Evolutionary conservation across 768 basidiomycete species (phyloP).

Genomic region (Leccinum pellstonianum): DNA sequence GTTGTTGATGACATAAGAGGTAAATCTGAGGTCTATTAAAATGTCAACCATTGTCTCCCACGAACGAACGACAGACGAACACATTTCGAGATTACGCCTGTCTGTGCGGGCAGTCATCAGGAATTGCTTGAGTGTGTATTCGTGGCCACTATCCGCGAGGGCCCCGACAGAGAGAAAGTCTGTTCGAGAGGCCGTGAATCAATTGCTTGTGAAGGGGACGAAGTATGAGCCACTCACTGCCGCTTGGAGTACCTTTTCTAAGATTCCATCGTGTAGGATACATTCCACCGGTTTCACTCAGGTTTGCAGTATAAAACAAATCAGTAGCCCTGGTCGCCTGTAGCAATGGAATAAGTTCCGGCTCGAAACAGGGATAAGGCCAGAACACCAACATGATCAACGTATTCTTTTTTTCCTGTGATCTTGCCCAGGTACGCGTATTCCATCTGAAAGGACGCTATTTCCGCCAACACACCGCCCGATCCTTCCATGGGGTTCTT

Average conservation of each 20-base stretch:
- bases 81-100: conserved; percentile 61
- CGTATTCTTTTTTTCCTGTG: conserved; percentile 67
- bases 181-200: background rate
- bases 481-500: background rate
- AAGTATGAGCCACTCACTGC: conserved; percentile 39
- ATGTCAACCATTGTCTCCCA: background rate
- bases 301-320: conserved; percentile 45
- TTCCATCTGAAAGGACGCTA: conserved; percentile 78
- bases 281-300: conserved; percentile 54
- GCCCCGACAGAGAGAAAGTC: conserved; percentile 58
- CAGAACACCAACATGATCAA: conserved; percentile 43
- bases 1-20: conserved; percentile 58
- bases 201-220: background rate
- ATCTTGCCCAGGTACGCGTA: conserved; percentile 80
- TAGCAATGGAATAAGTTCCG: background rate
- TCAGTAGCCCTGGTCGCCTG: conserved; percentile 52
- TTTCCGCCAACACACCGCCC: conserved; percentile 64
- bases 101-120: conserved; percentile 64
- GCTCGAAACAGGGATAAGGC: background rate
- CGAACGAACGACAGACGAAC: conserved; percentile 38
- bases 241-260: conserved; percentile 40
- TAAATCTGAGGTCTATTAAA: conserved; percentile 55
- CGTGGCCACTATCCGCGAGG: conserved; percentile 69
- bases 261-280: conserved; percentile 60
- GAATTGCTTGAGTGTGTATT: conserved; percentile 75